phyloP scores from a whole-genome alignment of 148 eudicot species.

The Rhododendron simsii region DNA sequence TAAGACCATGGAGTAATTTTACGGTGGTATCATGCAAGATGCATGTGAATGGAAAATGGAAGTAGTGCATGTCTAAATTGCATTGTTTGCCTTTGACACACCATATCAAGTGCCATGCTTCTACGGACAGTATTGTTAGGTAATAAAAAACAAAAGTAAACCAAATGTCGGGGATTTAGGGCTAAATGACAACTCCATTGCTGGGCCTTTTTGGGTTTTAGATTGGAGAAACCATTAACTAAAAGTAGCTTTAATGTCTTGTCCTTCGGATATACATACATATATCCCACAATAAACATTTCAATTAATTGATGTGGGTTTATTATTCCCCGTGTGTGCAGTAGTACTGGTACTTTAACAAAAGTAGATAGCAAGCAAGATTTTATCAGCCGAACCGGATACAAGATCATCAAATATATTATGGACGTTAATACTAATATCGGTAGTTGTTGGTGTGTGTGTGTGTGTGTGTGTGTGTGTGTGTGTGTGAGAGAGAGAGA shows the following conservation, averaged over 20 bases:
- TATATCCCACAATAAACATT: not conserved
- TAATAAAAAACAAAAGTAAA: not conserved
- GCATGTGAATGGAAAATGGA: not conserved
- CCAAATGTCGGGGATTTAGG: not conserved
- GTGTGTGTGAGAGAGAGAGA: not conserved
- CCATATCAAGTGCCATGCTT: not conserved
- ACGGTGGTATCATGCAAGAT: not conserved
- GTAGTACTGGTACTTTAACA: not conserved
- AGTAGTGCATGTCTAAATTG: not conserved
- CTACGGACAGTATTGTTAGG: not conserved
- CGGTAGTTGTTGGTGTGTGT: not conserved
- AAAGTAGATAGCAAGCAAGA: not conserved
- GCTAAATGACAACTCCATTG: slow-evolving; percentile 2
- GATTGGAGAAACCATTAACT: not conserved
- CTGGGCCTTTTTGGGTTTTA: not conserved
- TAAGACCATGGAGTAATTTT: too few relatives aligned
- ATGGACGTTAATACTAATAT: not conserved
- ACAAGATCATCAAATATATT: too few relatives aligned
- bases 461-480: too few relatives aligned
- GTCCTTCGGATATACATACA: not conserved
- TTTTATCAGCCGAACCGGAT: not conserved
- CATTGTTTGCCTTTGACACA: not conserved
- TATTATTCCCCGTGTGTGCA: not conserved
- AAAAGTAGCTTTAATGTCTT: slow-evolving; percentile 5
- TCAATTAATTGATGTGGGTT: not conserved